Base-by-base conservation (phyloP, 768 basidiomycete genomes). In the Collybia sp. region DNA sequence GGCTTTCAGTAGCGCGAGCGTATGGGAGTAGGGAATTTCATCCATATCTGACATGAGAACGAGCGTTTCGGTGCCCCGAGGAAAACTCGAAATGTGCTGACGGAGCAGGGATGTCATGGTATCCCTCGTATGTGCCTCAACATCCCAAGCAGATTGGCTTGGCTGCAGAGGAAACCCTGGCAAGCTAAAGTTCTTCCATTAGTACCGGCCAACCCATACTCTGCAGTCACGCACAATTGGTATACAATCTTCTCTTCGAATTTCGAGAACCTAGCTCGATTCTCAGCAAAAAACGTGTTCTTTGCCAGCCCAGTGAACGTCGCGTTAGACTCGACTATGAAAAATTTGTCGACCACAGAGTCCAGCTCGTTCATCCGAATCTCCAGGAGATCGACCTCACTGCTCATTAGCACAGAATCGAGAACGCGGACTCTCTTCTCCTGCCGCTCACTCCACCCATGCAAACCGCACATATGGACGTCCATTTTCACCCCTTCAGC, bases 31-130 rank as follows among this genome's bases (percentile, higher is more conserved):
- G 3, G 80, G 80, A 36, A 85, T 71, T 59, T 85, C 83, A 55
- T 83, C 82, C 11, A 82, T 59, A 56, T 83, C 81, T 6, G 77
- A 75, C 73, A 83, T 80, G 45, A 83, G 59, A 33, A 82, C 74
- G 34, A 82, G 64, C n/a, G 65, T 58, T 36, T 66, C 53, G 16
- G 65, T 65, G 12, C 59, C 43, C 5, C 58, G 40, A 30, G 66
- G 49, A 19, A 66, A 63, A 16, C 52, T 51, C 40, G 51, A 44
- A n/a, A 75, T 64, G 37, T 75, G 63, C 12, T 52, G 47, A 17
- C 60, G 64, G 6, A 82, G 65, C 39, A 81, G 59, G 10, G 49
- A 47, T 17, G 77, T 73, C 78, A 82, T 79, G 12, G 69, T 63
- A 17, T 60, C 53, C n/a, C 80, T 67, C 34, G 76, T 71, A 30